Evolutionary conservation across 192 early-diverging fungal species (phyloP).

Genomic region (Coemansia reversa): DNA sequence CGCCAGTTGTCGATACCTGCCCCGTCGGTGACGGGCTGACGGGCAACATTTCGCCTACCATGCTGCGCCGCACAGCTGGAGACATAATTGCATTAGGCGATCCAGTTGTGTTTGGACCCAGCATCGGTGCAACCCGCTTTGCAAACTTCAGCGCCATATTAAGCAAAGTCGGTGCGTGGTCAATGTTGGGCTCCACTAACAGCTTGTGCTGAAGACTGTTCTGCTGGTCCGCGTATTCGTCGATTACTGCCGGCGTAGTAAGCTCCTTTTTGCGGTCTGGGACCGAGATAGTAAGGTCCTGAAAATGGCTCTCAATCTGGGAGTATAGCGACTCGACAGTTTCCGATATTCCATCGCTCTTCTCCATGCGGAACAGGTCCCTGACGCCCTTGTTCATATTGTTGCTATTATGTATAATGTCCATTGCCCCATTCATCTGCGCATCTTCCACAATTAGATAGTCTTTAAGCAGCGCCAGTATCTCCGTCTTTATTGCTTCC

Average conservation of each 20-base stretch:
- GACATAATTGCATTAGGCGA: constrained; percentile 28
- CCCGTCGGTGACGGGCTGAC: constrained; percentile 16
- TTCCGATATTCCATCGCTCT: constrained; percentile 23
- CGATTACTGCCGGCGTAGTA: constrained; percentile 37
- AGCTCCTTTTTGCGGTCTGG: constrained; percentile 33
- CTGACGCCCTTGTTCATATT: constrained; percentile 27
- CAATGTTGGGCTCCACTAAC: constrained; percentile 49
- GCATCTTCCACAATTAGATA: constrained; percentile 49
- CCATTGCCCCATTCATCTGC: constrained; percentile 13
- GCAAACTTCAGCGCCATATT: constrained; percentile 51
- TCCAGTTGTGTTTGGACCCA: constrained; percentile 3
- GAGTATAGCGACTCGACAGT: constrained; percentile 43
- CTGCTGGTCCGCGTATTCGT: constrained; percentile 51
- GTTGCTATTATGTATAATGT: constrained; percentile 15
- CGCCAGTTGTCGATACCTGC: constrained; percentile 12
- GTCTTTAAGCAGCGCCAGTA: constrained; percentile 47
- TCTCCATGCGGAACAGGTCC: constrained; percentile 53
- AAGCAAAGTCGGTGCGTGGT: constrained; percentile 53
- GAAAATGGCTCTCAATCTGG: constrained; percentile 47
- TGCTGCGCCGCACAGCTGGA: constrained; percentile 47
- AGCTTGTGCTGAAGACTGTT: constrained; percentile 44
- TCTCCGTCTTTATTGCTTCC: constrained; percentile 49
- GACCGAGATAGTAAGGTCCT: constrained; percentile 31
- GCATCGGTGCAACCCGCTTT: constrained; percentile 30
- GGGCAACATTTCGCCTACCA: constrained; percentile 34